A percentile compares a stretch with the other conserved stretches of the same genome.
Evolutionary conservation across 2,329 filamentous ascomycete species (phyloP).

Genomic region (Exophiala sp.): DNA sequence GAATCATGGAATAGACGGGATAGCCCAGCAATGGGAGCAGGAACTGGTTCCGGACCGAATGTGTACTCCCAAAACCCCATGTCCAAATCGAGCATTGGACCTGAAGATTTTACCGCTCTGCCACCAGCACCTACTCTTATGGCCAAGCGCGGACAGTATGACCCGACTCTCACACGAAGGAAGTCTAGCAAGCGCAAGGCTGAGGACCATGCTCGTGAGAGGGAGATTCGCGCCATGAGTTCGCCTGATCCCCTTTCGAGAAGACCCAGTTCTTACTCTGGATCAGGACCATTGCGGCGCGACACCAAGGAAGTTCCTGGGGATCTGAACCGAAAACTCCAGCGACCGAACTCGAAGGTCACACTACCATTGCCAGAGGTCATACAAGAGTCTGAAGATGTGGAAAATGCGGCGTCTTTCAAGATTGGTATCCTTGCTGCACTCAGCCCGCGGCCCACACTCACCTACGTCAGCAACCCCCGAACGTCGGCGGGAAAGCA

Average conservation of each 20-base stretch:
- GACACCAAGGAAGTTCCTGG: constrained; percentile 63
- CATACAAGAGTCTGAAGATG: constrained; percentile 66
- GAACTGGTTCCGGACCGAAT: constrained; percentile 3
- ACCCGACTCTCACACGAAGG: constrained; percentile 57
- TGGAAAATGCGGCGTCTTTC: constrained; percentile 72
- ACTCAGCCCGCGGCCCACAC: constrained; percentile 79
- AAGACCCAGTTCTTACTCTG: constrained; percentile 59
- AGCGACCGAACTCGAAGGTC: constrained; percentile 65
- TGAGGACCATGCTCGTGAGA: constrained; percentile 73
- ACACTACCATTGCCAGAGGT: constrained; percentile 73
- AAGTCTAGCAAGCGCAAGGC: constrained; percentile 75
- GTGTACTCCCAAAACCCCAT: constrained; percentile 32
- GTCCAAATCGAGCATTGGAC: constrained; percentile 37
- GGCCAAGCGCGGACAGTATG: constrained; percentile 59
- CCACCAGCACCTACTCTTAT: constrained; percentile 49
- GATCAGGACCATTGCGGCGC: constrained; percentile 56
- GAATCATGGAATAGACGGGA: constrained; percentile 10
- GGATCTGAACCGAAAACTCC: constrained; percentile 53
- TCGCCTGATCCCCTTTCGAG: constrained; percentile 60
- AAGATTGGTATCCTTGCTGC: constrained; percentile 75
- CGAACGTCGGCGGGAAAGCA: constrained; percentile 50
- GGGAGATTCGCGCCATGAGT: constrained; percentile 83
- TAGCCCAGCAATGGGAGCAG: constrained; percentile 2
- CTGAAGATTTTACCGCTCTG: constrained; percentile 41
- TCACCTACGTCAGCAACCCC: constrained; percentile 68